These are phyloP conservation scores for Scorias spongiosa DNA, from an alignment of 2,329 filamentous ascomycete genomes.

Conservation along the genomic window DNA sequence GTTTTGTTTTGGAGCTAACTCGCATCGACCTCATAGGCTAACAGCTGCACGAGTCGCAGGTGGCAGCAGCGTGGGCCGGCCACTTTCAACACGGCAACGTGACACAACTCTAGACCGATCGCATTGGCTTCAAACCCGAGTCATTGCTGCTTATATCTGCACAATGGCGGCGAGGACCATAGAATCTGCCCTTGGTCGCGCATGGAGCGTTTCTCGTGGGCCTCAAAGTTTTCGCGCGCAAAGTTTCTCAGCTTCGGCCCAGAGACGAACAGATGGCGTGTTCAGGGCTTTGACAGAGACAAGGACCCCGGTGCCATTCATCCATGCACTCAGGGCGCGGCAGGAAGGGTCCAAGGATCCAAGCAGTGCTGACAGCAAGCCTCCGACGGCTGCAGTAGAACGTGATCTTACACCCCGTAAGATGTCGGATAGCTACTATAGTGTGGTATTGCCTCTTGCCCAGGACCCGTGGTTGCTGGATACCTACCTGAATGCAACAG, in stretches of 20 bases:
- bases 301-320: conserved; percentile 51
- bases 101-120: too few species aligned
- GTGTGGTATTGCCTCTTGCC: conserved; percentile 51
- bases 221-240: too few species aligned
- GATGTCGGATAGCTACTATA: conserved; percentile 58
- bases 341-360: conserved; percentile 23
- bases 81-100: too few species aligned
- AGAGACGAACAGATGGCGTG: conserved; percentile 39
- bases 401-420: conserved; percentile 48
- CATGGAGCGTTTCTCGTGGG: too few species aligned
- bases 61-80: too few species aligned
- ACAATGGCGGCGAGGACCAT: too few species aligned
- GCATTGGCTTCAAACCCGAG: too few species aligned
- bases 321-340: conserved; percentile 46
- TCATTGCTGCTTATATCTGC: too few species aligned
- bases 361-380: conserved; percentile 16
- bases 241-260: conserved; percentile 6
- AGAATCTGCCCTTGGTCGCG: too few species aligned
- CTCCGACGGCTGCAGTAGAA: conserved; percentile 25
- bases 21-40: too few species aligned
- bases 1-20: too few species aligned
- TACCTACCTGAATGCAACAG: conserved; percentile 61
- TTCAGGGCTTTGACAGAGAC: conserved; percentile 43
- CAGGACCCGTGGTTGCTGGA: conserved; percentile 65
- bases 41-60: too few species aligned